Base-by-base conservation (phyloP, 140 eudicot species). In the Stevia rebaudiana region DNA sequence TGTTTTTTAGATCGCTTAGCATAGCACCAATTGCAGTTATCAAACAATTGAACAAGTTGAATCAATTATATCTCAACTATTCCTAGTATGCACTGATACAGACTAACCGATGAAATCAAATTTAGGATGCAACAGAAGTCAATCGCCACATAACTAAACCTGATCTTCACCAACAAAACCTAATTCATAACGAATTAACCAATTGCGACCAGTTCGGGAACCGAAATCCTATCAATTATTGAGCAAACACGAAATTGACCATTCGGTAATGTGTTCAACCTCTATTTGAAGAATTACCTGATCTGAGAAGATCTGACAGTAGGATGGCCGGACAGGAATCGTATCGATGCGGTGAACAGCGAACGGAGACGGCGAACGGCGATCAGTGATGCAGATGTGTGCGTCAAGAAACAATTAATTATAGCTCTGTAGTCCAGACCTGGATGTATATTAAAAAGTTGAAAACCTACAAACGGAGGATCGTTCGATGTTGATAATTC, bases 261-360 rank as follows among this genome's bases (percentile, higher is more conserved):
- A 54, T 18, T 65, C 10, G 67, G 52, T 54, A 23, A 54, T 73
- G 72, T n/a, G 10, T 42, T 42, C 59, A 15, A 33, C 35, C 40
- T 19, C 5, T 41, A 31, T 41, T 58, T 19, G 49, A 52, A 63
- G 37, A 64, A 65, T 54, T 21, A 73, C 78, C 72, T 73, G 78
- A 73, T 73, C 72, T 56, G 67, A 65, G 25, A 23, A 60, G 78
- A 55, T 72, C 77, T 72, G 30, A 63, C 22, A 4, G 28, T 33
- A 51, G 55, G 41, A 16, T 50, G 42, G 17, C 61, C 62, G 16
- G 65, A 42, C 56, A 47, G 56, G 55, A 61, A 55, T 28, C 24
- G 76, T 42, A 50, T 13, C 16, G 18, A 41, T 40, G 40, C 49
- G 49, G 64, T 15, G 55, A 49, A 25, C 69, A 70, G 65, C 30